These are phyloP conservation scores for Coemansia sp. DNA, from an alignment of 192 early-diverging fungal genomes.

Conservation along the genomic window DNA sequence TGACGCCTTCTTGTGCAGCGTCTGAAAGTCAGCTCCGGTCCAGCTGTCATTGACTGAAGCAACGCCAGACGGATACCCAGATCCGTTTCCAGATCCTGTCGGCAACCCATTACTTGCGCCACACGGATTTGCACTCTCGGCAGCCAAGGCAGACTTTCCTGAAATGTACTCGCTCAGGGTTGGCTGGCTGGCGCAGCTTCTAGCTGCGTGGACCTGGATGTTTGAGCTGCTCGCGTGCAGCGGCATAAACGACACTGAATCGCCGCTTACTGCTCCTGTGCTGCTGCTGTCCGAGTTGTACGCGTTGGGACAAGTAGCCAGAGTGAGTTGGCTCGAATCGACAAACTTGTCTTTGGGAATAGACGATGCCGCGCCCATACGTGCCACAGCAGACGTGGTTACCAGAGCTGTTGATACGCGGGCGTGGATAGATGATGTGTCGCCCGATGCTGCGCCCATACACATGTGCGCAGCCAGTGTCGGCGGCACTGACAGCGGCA, in stretches of 20 bases:
- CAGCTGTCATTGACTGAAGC: slow-evolving; percentile 38
- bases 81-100: background rate
- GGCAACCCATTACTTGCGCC: background rate
- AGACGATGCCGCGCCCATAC: background rate
- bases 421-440: background rate
- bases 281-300: background rate
- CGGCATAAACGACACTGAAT: background rate
- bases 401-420: slow-evolving; percentile 29
- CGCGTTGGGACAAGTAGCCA: background rate
- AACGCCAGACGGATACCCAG: background rate
- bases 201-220: background rate
- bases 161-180: slow-evolving; percentile 50
- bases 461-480: slow-evolving; percentile 45
- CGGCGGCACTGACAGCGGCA: slow-evolving; percentile 52
- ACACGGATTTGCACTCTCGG: background rate
- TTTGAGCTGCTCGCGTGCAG: background rate
- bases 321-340: background rate
- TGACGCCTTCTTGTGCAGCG: slow-evolving; percentile 33
- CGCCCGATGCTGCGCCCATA: background rate
- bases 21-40: slow-evolving; percentile 39
- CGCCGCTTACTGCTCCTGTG: background rate
- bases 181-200: slow-evolving; percentile 21
- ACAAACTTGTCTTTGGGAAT: background rate
- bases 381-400: background rate
- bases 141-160: slow-evolving; percentile 13